These are phyloP conservation scores for Chrysoporthe austroafricana DNA, from an alignment of 2,329 filamentous ascomycete species.

Conservation along the genomic window DNA sequence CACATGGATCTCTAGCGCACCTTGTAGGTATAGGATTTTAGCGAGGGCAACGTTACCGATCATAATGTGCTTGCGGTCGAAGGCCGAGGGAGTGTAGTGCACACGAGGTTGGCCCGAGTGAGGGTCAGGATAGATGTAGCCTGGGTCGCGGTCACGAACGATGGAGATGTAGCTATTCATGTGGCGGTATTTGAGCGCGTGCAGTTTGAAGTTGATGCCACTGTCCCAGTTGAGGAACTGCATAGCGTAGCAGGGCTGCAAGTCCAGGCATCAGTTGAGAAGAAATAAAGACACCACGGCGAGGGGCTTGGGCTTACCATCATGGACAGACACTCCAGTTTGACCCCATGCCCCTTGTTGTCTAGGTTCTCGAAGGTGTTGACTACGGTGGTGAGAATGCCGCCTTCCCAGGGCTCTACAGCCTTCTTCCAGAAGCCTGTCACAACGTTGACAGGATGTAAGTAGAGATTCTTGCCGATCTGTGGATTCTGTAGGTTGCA, in stretches of 20 bases:
- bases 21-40: slow-evolving; percentile 75
- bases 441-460: slow-evolving; percentile 73
- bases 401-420: slow-evolving; percentile 66
- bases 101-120: slow-evolving; percentile 64
- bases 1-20: slow-evolving; percentile 75
- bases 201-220: slow-evolving; percentile 70
- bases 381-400: slow-evolving; percentile 77
- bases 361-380: slow-evolving; percentile 79
- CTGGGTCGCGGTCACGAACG: slow-evolving; percentile 71
- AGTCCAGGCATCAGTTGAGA: background rate
- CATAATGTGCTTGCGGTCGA: slow-evolving; percentile 70
- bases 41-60: slow-evolving; percentile 70
- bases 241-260: slow-evolving; percentile 63
- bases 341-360: slow-evolving; percentile 74
- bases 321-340: slow-evolving; percentile 76
- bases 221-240: slow-evolving; percentile 66
- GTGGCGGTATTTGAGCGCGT: slow-evolving; percentile 66
- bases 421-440: slow-evolving; percentile 68
- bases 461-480: slow-evolving; percentile 78
- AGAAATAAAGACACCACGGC: slow-evolving; percentile 37
- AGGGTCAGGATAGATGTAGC: slow-evolving; percentile 73
- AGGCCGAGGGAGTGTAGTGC: slow-evolving; percentile 69
- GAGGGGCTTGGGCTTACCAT: slow-evolving; percentile 33
- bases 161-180: slow-evolving; percentile 73
- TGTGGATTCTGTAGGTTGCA: slow-evolving; percentile 66